Evolutionary conservation across 768 basidiomycete genomes (phyloP), one percentile per base, ranked within the genome.

Genomic region (Amyloporia xantha): DNA sequence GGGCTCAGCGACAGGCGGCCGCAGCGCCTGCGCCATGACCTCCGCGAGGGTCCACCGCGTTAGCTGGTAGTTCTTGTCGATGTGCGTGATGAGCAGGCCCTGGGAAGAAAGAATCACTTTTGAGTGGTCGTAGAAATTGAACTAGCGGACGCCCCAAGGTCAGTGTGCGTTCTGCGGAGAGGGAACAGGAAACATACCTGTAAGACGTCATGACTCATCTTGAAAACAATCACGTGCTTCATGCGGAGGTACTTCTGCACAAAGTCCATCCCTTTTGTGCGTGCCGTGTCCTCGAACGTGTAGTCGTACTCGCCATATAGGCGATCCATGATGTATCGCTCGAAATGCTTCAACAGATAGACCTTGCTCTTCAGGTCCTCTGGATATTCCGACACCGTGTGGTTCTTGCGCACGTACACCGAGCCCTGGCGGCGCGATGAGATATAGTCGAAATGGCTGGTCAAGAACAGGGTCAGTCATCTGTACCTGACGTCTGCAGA

Each of bases 81-180:
- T 94, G 66, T 94, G 84, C 2, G 92, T 91, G 42, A 98, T 74
- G 12, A 83, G 66, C 11, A 84, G 72, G 2, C 90, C 94, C 23
- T 83, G 73, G 1, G 83, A 80, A 15, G 91, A 91, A 44, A 99
- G 72, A 50, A 99, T 83, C 52, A 98, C 70, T 66, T 99, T 98
- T 36, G 89, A 86, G 70, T 99, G 96, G 68, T 98, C 96, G 66
- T 90, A 91, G 66, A 97, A 98, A 73, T 98, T 99, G 78, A 97
- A 97, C 95, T 98, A 62, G 2, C 40, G 17, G 35, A 28, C 7
- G 43, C 20, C n/a, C n/a, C n/a, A n/a, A 44, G 20, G 43, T 58
- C 42, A 54, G 50, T 45, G 30, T 17, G 25, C 43, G 42, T 17
- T 38, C 13, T 49, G 20, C 36, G 13, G 40, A 13, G 49, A 36